Percentiles rank a stretch among this genome's conserved stretches.
phyloP scores from a whole-genome alignment of 1,139 yeast species.

The Spathaspora sp. region DNA sequence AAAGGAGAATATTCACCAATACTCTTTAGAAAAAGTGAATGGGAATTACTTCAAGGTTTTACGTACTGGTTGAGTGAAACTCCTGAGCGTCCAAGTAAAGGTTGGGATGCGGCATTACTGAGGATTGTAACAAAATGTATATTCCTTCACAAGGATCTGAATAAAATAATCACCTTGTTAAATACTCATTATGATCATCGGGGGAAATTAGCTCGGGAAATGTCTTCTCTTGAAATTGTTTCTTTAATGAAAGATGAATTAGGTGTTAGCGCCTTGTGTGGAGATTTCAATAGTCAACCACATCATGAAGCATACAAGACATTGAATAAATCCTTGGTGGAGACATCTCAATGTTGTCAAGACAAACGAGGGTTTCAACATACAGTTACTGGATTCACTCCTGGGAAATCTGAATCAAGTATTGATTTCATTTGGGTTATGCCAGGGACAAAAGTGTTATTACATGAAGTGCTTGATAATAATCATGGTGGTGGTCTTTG shows the following conservation, averaged over 20 bases:
- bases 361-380: conserved; percentile 26
- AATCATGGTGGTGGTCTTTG: conserved; percentile 12
- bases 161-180: conserved; percentile 27
- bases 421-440: conserved; percentile 34
- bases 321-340: conserved; percentile 23
- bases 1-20: conserved; percentile 48
- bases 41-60: conserved; percentile 29
- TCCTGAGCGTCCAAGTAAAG: conserved; percentile 38
- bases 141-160: conserved; percentile 14
- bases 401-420: conserved; percentile 21
- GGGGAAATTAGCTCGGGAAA: conserved; percentile 38
- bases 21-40: conserved; percentile 30
- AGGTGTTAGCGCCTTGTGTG: conserved; percentile 29
- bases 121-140: conserved; percentile 42
- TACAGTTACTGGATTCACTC: conserved; percentile 41
- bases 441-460: conserved; percentile 15
- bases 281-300: conserved; percentile 50
- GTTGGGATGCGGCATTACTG: conserved; percentile 40
- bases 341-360: conserved; percentile 29
- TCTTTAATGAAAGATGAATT: conserved; percentile 27
- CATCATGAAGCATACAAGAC: conserved; percentile 39
- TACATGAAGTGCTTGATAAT: conserved; percentile 15
- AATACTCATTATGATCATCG: conserved; percentile 50
- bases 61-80: conserved; percentile 44
- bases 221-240: conserved; percentile 30